Base-by-base conservation (phyloP, 1,139 yeast species). In the Blastobotrys apis region DNA sequence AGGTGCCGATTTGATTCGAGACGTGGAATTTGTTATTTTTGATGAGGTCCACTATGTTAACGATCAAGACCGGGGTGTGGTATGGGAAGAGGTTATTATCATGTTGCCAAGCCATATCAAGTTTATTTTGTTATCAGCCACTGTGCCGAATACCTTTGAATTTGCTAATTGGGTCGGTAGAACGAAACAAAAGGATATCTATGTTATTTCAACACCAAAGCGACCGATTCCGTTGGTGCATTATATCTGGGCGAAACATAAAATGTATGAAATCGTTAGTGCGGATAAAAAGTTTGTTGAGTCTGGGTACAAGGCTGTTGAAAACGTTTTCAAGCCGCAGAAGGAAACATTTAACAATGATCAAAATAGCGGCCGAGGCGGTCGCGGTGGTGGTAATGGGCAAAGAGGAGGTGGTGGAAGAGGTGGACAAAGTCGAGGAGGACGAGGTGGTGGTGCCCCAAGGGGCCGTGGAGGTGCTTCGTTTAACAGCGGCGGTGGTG, bases 111-210 rank as follows among this genome's bases (percentile, higher is more conserved):
- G 90, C 53, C 95, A 90, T 64, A 95, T 92, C 43, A 88, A 86
- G 56, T 84, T 84, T 59, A 87, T 90, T 49, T 71, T 90, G 44
- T 68, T 90, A 35, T 88, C 97, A 3, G 98, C 98, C 2, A 92
- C 99, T 0, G 97, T 92, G 10, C 98, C 99, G 5, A 92, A 92
- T 62, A 94, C 98, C 0, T 85, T 80, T 71, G 99, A 92, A 61
- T 92, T 92, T 71, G 99, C 98, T 13, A 88, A 84, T 59, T 92
- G 99, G 99, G 90, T 92, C 15, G 97, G 98, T 19, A 76, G 98
- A 65, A 92, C 98, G 0, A 92, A 92, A 62, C 94, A 86, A 55
- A 90, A 90, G 62, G 95, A 92, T 58, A 92, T 92, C 3, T 92
- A 90, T 58, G 98, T 92, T 35, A 92, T 92, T 31, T 86, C 96